Percentiles rank a stretch among this genome's conserved stretches.
Evolutionary conservation across 2,329 filamentous ascomycete species (phyloP).

Genomic region (Sclerotinia sclerotiorum): DNA sequence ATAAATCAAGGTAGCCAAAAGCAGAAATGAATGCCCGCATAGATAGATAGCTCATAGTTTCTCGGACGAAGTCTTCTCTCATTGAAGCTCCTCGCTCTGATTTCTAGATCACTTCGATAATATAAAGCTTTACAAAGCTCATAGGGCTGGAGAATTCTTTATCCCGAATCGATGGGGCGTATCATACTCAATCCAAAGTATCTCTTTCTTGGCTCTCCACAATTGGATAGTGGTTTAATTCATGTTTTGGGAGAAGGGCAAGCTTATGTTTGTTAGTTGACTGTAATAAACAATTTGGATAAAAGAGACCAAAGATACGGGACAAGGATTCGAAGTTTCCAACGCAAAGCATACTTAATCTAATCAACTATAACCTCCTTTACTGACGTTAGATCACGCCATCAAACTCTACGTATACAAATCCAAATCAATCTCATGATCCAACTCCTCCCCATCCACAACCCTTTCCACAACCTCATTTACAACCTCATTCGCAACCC

Average conservation of each 20-base stretch:
- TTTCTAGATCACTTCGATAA: not conserved
- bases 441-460: not conserved
- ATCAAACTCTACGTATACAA: conserved; percentile 4
- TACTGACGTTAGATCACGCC: too few species aligned
- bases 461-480: not conserved
- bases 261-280: not conserved
- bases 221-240: not conserved
- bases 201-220: not conserved
- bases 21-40: not conserved
- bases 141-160: not conserved
- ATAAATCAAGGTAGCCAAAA: not conserved
- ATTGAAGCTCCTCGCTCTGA: not conserved
- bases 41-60: not conserved
- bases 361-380: not conserved
- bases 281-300: not conserved
- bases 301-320: not conserved
- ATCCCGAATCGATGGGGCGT: too few species aligned
- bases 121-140: not conserved
- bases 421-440: conserved; percentile 18
- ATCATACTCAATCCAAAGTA: not conserved
- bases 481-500: not conserved
- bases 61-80: not conserved
- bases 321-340: not conserved
- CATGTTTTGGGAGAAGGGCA: not conserved
- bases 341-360: not conserved